phyloP scores from a whole-genome alignment of 2,329 filamentous ascomycete species.

The Ophiostoma himal-ulmi region DNA sequence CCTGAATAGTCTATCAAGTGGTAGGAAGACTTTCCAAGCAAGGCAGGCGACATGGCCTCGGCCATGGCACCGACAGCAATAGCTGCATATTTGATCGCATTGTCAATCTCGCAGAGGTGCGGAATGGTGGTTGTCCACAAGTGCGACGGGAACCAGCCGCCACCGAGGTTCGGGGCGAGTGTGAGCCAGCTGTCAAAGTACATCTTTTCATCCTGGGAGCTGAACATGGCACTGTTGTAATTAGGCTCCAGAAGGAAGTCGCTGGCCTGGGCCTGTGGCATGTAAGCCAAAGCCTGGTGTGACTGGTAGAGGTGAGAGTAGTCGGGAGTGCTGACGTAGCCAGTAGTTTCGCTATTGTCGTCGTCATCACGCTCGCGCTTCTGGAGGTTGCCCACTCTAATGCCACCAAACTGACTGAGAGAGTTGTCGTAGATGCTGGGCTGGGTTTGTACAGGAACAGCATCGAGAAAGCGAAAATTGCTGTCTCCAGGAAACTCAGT shows the following conservation, averaged over 20 bases:
- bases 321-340: too few relatives aligned
- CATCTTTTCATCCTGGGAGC: conserved; percentile 26
- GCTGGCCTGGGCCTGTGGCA: neutral
- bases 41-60: conserved; percentile 23
- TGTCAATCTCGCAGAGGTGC: conserved; percentile 32
- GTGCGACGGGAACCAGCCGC: conserved; percentile 32
- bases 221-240: conserved; percentile 24
- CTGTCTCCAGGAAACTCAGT: neutral
- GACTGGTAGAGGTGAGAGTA: neutral
- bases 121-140: conserved; percentile 37
- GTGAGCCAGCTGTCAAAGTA: conserved; percentile 31
- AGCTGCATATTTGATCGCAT: conserved; percentile 36
- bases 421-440: neutral
- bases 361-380: conserved; percentile 19
- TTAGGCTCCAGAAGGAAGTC: conserved; percentile 18
- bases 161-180: conserved; percentile 28
- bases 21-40: conserved; percentile 20
- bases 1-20: neutral
- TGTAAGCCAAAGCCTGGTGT: neutral
- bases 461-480: neutral
- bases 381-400: neutral
- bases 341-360: neutral
- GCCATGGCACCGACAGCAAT: conserved; percentile 36
- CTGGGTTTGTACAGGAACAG: neutral
- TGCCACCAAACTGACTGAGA: neutral